Conservation (phyloP, 1,284 basidiomycete genomes). For the Pholiota adiposa region DNA sequence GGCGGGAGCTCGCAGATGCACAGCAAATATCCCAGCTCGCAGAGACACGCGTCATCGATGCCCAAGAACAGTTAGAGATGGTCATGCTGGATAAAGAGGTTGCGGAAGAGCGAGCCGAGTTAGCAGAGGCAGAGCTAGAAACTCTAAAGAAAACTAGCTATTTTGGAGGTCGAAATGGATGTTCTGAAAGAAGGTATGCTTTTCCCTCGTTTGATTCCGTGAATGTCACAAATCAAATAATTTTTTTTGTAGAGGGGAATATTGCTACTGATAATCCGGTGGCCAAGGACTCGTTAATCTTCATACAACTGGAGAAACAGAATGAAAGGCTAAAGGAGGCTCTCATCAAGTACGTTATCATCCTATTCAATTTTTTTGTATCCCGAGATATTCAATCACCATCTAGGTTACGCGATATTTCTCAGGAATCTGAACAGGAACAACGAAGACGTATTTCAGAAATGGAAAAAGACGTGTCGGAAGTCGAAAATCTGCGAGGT, state of each 20-base stretch:
- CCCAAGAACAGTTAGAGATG: constrained; percentile 93
- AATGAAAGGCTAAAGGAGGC: constrained; percentile 96
- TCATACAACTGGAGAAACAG: constrained; percentile 94
- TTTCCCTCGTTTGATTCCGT: neutral
- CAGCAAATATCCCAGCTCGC: constrained; percentile 56
- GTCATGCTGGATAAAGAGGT: constrained; percentile 95
- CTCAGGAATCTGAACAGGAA: constrained; percentile 87
- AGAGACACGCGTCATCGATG: constrained; percentile 51
- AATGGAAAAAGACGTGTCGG: constrained; percentile 85
- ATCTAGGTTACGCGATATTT: constrained; percentile 81
- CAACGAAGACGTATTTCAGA: constrained; percentile 83
- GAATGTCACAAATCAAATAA: neutral
- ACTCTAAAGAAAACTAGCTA: constrained; percentile 80
- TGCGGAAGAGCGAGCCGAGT: constrained; percentile 92
- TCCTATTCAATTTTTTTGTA: neutral
- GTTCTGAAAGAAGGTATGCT: constrained; percentile 60
- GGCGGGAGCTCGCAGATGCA: constrained; percentile 70
- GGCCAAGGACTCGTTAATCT: constrained; percentile 74
- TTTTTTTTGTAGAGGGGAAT: constrained; percentile 23
- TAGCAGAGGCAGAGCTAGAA: constrained; percentile 78
- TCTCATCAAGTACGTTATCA: constrained; percentile 67
- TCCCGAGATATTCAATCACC: constrained; percentile 9
- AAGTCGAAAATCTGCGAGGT: constrained; percentile 75
- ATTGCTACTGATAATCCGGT: constrained; percentile 37
- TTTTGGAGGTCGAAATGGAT: constrained; percentile 84